Evolutionary conservation across 164 flowering plant genomes (phyloP).

Genomic region (Protea cynaroides): DNA sequence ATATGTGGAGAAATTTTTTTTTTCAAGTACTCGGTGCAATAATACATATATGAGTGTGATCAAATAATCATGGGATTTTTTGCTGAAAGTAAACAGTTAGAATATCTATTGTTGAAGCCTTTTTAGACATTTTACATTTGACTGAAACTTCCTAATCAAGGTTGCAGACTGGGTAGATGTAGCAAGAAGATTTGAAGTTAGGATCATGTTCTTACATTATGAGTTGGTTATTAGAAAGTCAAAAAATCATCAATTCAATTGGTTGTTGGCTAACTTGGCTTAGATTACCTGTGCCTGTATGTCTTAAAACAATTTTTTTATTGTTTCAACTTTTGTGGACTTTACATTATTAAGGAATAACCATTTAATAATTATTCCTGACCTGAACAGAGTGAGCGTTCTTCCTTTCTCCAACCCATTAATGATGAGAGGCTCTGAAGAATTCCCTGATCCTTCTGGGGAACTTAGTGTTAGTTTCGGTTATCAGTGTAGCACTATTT

Average conservation of each 20-base stretch:
- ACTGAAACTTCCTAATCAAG: background rate
- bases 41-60: no score
- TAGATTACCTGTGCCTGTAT: slow-evolving; percentile 1
- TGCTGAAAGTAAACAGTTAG: no score
- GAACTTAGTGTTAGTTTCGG: slow-evolving; percentile 32
- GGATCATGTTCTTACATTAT: background rate
- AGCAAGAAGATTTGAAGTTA: background rate
- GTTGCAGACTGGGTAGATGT: background rate
- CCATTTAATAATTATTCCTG: background rate
- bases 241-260: background rate
- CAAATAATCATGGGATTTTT: no score
- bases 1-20: no score
- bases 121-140: background rate
- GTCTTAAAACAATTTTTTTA: slow-evolving; percentile 12
- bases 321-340: slow-evolving; percentile 4
- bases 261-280: slow-evolving; percentile 14
- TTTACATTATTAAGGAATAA: slow-evolving; percentile 7
- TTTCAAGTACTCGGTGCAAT: no score
- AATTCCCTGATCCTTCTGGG: slow-evolving; percentile 8
- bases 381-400: slow-evolving; percentile 6
- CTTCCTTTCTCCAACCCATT: slow-evolving; percentile 1
- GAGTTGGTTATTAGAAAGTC: background rate
- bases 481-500: slow-evolving; percentile 18
- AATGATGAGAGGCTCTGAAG: slow-evolving; percentile 13
- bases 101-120: background rate